Evolutionary conservation across 2,329 filamentous ascomycete genomes (phyloP).

Genomic region (Graphiopsis chlorocephala): DNA sequence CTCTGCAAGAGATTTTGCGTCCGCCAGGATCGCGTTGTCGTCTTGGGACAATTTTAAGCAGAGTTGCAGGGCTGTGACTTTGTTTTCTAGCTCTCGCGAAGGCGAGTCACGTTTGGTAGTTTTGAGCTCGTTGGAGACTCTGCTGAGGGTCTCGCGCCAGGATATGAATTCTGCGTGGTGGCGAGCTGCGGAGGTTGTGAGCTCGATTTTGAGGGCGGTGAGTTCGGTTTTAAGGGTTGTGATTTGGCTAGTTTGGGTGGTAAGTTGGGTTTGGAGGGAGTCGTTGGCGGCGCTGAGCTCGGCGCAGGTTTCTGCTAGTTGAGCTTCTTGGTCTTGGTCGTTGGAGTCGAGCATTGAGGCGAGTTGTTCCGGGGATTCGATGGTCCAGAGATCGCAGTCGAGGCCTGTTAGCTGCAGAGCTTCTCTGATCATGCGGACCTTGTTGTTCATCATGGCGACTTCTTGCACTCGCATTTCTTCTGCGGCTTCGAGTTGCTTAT

Average conservation of each 20-base stretch:
- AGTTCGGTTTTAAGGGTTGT: neutral
- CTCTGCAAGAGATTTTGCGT: too few species aligned
- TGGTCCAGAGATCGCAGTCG: neutral
- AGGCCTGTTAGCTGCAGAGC: neutral
- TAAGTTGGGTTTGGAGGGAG: neutral
- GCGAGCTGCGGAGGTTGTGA: neutral
- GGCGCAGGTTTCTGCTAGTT: neutral
- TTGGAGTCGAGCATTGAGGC: neutral
- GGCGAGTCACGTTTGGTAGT: neutral
- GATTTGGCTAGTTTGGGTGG: neutral
- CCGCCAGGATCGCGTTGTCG: too few species aligned
- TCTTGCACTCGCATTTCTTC: neutral
- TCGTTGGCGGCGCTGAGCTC: neutral
- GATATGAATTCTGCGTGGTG: neutral
- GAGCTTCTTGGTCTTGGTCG: neutral
- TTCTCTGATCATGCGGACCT: neutral
- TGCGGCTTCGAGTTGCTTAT: neutral
- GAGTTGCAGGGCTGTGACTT: neutral
- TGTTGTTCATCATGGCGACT: neutral
- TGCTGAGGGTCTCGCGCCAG: neutral
- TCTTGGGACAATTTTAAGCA: neutral
- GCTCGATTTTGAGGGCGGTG: neutral
- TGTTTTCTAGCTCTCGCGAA: neutral
- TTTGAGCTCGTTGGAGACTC: neutral
- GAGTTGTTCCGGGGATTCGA: neutral